Conservation (phyloP, 1,284 basidiomycete species). For the Anthracocystis panici-leucophaei region DNA sequence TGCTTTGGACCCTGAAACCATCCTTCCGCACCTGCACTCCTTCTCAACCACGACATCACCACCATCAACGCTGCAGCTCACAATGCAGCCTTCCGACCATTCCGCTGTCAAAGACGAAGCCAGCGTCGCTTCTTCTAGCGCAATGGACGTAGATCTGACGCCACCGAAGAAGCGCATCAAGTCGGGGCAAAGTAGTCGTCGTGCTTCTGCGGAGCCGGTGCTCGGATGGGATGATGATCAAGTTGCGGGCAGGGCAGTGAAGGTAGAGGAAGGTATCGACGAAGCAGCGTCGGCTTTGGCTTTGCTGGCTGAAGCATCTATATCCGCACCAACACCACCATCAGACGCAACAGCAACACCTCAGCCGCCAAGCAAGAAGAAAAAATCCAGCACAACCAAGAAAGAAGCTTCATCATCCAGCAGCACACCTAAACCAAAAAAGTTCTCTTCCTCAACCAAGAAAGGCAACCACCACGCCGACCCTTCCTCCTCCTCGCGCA, state of each 20-base stretch:
- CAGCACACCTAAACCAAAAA: slow-evolving; percentile 21
- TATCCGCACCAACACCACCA: not conserved
- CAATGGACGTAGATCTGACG: slow-evolving; percentile 19
- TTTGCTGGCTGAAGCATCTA: not conserved
- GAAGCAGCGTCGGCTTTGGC: not conserved
- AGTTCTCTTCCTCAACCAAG: slow-evolving; percentile 10
- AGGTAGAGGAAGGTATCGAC: slow-evolving; percentile 5
- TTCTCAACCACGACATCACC: not conserved
- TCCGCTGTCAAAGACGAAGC: not conserved
- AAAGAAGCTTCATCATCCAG: slow-evolving; percentile 12
- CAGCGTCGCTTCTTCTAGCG: not conserved
- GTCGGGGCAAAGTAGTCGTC: slow-evolving; percentile 14
- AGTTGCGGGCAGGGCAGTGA: not conserved
- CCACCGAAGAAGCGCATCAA: slow-evolving; percentile 34
- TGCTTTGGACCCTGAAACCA: slow-evolving; percentile 38
- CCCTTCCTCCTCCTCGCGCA: slow-evolving; percentile 5
- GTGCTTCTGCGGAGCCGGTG: slow-evolving; percentile 6
- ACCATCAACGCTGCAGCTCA: not conserved
- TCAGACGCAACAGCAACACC: not conserved
- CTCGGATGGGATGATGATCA: not conserved
- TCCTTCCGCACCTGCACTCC: not conserved
- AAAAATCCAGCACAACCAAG: slow-evolving; percentile 20
- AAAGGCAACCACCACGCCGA: slow-evolving; percentile 13
- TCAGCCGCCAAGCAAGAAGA: slow-evolving; percentile 23
- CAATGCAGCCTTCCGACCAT: not conserved